A percentile compares a stretch with the other conserved stretches of the same genome.
These are phyloP conservation scores for Xerocomellus dryophilus DNA, from an alignment of 768 basidiomycete genomes.

Conservation along the genomic window DNA sequence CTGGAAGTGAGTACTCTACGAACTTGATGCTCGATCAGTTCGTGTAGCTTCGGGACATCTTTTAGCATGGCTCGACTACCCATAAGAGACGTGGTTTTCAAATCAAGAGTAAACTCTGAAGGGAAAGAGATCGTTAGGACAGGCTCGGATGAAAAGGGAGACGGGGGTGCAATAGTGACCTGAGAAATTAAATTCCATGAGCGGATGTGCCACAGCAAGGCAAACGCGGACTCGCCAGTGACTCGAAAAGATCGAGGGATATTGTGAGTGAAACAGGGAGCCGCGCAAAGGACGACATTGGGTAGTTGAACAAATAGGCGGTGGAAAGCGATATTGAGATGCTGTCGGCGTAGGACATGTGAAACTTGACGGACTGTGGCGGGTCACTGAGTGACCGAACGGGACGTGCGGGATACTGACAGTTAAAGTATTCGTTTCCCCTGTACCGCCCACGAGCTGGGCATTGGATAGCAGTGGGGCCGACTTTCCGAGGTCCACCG, in stretches of 20 bases:
- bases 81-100: conserved; percentile 87
- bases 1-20: conserved; percentile 57
- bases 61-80: conserved; percentile 97
- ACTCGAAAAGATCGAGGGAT: conserved; percentile 70
- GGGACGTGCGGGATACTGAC: conserved; percentile 25
- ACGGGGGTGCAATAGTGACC: conserved; percentile 65
- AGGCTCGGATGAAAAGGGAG: conserved; percentile 50
- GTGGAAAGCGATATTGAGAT: conserved; percentile 81
- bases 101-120: conserved; percentile 81
- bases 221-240: conserved; percentile 45
- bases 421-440: conserved; percentile 19
- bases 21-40: conserved; percentile 86
- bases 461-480: conserved; percentile 80
- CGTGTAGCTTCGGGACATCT: conserved; percentile 95
- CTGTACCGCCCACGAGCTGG: conserved; percentile 36
- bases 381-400: conserved; percentile 14
- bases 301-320: conserved; percentile 83
- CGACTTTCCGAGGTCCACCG: conserved; percentile 75
- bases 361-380: conserved; percentile 73
- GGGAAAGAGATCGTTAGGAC: conserved; percentile 70
- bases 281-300: conserved; percentile 75
- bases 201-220: background rate
- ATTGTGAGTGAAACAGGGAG: conserved; percentile 80
- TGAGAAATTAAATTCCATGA: conserved; percentile 27
- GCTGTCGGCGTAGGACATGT: conserved; percentile 80